A percentile compares a stretch with the other conserved stretches of the same genome.
Evolutionary conservation across 345 rosid genomes (phyloP).

Genomic region (Psidium friedrichsthalianum): DNA sequence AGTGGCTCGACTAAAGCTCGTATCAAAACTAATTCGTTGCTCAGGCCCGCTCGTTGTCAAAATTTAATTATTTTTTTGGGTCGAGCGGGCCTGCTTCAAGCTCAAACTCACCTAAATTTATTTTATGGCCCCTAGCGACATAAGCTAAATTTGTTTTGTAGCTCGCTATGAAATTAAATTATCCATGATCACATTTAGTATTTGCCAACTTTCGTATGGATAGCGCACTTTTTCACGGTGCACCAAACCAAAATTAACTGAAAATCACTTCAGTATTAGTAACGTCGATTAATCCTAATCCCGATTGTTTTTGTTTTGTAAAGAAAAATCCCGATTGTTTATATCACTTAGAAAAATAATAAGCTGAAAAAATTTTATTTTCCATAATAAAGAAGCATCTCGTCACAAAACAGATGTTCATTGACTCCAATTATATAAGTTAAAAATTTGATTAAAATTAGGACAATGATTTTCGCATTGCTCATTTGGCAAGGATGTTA

Average conservation of each 20-base stretch:
- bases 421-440: neutral
- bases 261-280: too few species aligned
- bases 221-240: too few species aligned
- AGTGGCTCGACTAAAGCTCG: neutral
- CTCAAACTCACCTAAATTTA: neutral
- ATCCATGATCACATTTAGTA: neutral
- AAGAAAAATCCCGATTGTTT: too few species aligned
- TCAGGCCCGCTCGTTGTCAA: fast-evolving
- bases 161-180: too few species aligned
- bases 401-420: neutral
- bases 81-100: fast-evolving
- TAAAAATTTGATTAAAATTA: neutral
- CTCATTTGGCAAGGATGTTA: neutral
- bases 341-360: too few species aligned
- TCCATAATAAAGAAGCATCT: neutral
- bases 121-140: neutral
- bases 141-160: neutral
- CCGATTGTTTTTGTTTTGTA: too few species aligned
- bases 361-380: too few species aligned
- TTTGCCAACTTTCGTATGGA: neutral
- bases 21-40: neutral
- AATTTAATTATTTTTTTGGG: neutral
- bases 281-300: too few species aligned
- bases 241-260: too few species aligned
- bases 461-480: neutral